Evolutionary conservation across 1,284 basidiomycete species (phyloP).

Genomic region (Mycena citricolor): DNA sequence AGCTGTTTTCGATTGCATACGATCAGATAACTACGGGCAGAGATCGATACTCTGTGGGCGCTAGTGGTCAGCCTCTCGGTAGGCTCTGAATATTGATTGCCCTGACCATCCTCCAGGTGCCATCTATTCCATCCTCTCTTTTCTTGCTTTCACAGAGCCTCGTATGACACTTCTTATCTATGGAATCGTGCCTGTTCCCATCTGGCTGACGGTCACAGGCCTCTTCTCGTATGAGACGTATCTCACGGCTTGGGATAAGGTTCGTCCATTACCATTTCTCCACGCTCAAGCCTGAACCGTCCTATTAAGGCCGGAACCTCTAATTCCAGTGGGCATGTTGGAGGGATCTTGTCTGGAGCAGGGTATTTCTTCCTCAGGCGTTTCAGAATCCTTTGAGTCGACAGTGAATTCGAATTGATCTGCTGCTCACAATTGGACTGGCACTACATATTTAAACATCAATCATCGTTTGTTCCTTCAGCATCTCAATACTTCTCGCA

Average conservation of each 20-base stretch:
- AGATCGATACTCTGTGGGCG: slow-evolving; percentile 63
- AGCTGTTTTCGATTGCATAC: slow-evolving; percentile 58
- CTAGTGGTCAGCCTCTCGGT: slow-evolving; percentile 56
- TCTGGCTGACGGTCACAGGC: slow-evolving; percentile 76
- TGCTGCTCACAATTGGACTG: too few species aligned
- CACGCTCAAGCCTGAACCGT: slow-evolving; percentile 11
- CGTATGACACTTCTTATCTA: slow-evolving; percentile 74
- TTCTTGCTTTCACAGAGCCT: slow-evolving; percentile 73
- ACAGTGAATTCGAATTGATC: not conserved
- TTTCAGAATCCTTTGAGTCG: slow-evolving; percentile 33
- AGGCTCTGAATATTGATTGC: not conserved
- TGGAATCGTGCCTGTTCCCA: slow-evolving; percentile 81
- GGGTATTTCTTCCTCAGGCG: slow-evolving; percentile 51
- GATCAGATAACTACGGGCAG: slow-evolving; percentile 45
- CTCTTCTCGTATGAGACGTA: slow-evolving; percentile 75
- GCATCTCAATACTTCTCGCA: too few species aligned
- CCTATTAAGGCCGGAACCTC: slow-evolving; percentile 41
- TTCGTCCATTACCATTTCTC: slow-evolving; percentile 13
- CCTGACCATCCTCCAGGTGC: slow-evolving; percentile 47
- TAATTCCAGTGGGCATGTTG: slow-evolving; percentile 80
- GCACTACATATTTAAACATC: too few species aligned
- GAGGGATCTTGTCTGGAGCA: slow-evolving; percentile 72
- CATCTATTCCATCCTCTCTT: slow-evolving; percentile 71
- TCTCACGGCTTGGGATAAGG: slow-evolving; percentile 43
- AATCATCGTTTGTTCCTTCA: too few species aligned